Evolutionary conservation across 352 stramenopile genomes (phyloP), one percentile per base, ranked within the genome.

Genomic region (Globisporangium carolinianum): DNA sequence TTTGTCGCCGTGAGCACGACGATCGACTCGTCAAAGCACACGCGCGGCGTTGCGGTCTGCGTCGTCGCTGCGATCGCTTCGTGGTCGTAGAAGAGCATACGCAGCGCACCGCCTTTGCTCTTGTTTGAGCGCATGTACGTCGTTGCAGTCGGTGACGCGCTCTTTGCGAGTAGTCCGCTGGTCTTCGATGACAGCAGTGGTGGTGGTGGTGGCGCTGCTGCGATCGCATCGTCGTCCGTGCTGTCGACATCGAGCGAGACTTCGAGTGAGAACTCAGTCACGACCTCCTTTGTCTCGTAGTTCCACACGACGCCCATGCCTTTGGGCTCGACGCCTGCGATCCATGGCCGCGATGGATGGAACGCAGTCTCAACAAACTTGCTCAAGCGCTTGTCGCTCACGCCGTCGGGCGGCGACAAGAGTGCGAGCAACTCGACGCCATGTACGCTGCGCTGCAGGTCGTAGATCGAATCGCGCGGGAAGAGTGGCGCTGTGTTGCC

Each of bases 41-140:
- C 61, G 18, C 80, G 76, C 8, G 81, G 67, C 1, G 55, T 64
- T 14, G 66, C 53, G 41, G 72, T 66, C 39, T 76, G 65, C 1
- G 76, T 76, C n/a, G 60, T 75, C 46, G 67, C 73, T 5, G 63
- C 56, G 42, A 92, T 82, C 15, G 70, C 64, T 58, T 92, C 78
- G 35, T 89, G 76, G 50, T 92, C 83, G 53, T 87, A 91, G 55
- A 92, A 92, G 1, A 89, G 51, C 72, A 92, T 79, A 17, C 68
- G 60, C 15, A 86, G 63, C n/a, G 69, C 72, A 10, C 72, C 55
- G 15, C 60, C 50, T 49, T 74, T 82, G 57, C 65, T 68, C 15
- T 65, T 68, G 47, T 70, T 69, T n/a, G 68, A 68, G 55, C 72
- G 75, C 37, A 87, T 81, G 54, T 87, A 80, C 12, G 76, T 73